Percentiles rank a stretch among this genome's conserved stretches.
phyloP scores from a whole-genome alignment of 352 stramenopile genomes.

The Phytophthora nicotianae region DNA sequence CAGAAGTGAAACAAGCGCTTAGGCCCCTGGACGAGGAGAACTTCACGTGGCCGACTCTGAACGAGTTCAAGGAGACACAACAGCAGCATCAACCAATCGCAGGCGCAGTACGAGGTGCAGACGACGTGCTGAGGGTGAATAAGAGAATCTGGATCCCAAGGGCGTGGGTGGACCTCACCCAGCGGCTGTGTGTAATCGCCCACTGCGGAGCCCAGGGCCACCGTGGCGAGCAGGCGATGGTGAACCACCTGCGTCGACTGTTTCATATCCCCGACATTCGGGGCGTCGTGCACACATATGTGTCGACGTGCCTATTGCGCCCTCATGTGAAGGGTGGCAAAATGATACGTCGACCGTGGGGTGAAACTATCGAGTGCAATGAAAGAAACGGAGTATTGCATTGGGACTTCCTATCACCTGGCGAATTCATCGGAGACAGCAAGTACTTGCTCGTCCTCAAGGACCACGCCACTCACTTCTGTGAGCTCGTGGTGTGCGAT shows the following conservation, averaged over 20 bases:
- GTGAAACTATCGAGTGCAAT: constrained; percentile 17
- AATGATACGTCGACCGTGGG: constrained; percentile 3
- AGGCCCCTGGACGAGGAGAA: too few relatives aligned
- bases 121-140: not conserved
- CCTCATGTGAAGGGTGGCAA: constrained; percentile 1
- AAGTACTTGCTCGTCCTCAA: constrained; percentile 42
- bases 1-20: too few relatives aligned
- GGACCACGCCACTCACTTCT: constrained; percentile 36
- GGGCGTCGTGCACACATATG: not conserved
- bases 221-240: constrained; percentile 2
- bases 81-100: too few relatives aligned
- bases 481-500: constrained; percentile 29
- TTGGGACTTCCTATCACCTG: constrained; percentile 3
- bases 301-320: not conserved
- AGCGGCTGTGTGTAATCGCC: not conserved
- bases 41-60: too few relatives aligned
- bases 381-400: constrained; percentile 3
- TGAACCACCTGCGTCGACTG: not conserved
- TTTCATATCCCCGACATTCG: constrained; percentile 3
- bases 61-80: too few relatives aligned
- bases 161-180: not conserved
- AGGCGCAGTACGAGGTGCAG: too few relatives aligned
- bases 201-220: constrained; percentile 10
- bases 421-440: not conserved
- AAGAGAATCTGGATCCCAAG: not conserved